Base-by-base conservation (phyloP, 768 basidiomycete genomes). In the Pulveroboletus ravenelii region DNA sequence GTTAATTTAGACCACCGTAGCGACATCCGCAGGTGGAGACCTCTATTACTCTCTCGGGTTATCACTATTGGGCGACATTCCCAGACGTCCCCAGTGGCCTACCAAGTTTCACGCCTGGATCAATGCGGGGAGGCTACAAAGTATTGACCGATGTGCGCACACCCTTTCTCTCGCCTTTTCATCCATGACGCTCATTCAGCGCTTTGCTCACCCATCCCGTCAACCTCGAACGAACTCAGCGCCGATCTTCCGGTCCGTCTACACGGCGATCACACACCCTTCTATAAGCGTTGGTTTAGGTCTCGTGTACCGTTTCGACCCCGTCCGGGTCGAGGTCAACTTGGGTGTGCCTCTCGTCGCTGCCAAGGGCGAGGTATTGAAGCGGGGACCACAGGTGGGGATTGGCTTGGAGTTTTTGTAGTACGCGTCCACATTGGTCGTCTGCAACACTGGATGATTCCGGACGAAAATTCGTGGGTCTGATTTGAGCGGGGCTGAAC, bases 281-380 rank as follows among this genome's bases (percentile, higher is more conserved):
- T 88, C 88, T 0, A 70, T 94, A 41, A 87, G 88, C 3, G 88
- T 79, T 1, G 93, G 93, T 7, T 59, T 93, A 12, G 93, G 93
- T 4, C 70, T 96, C 14, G 78, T 94, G 30, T 94, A 93, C 62
- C 76, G 82, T 32, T 84, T 93, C 56, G 86, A 90, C 52, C 86
- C 89, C 5, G 75, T 91, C 17, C 77, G 93, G n/a, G 75, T 92
- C 25, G 93, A 96, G 67, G 73, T 91, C 51, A 95, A 94, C 66
- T 79, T 95, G 54, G 90, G 92, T 7, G 74, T 95, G 32, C 93
- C 93, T 6, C 72, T 96, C 3, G 77, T 85, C 3, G 79, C 81
- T 2, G 80, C 79, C 40, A 78, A 74, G 59, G 81, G 79, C 48
- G 92, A 90, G 66, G 81, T 81, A 9, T 59, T 68, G 48, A 75